Evolutionary conservation across 345 rosid genomes (phyloP).

Genomic region (Salix viminalis): DNA sequence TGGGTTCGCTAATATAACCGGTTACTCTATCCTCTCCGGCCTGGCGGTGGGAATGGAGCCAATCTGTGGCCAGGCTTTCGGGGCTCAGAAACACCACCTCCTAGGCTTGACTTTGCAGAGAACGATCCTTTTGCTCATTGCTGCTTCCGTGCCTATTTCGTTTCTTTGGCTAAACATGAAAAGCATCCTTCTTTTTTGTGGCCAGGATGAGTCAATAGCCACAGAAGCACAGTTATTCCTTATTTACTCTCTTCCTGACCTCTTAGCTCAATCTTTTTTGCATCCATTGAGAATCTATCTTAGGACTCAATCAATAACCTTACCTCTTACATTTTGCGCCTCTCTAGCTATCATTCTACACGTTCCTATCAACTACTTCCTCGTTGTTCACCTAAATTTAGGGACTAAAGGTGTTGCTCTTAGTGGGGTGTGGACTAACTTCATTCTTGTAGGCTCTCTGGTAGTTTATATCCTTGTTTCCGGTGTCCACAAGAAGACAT

Average conservation of each 20-base stretch:
- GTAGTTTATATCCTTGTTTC: conserved; percentile 53
- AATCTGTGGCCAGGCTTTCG: conserved; percentile 82
- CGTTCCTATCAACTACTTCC: conserved; percentile 31
- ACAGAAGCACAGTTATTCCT: conserved; percentile 60
- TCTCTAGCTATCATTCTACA: conserved; percentile 15
- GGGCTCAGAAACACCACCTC: conserved; percentile 54
- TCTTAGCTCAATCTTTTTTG: conserved; percentile 64
- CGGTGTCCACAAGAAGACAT: conserved; percentile 41
- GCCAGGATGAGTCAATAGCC: conserved; percentile 62
- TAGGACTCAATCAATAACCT: conserved; percentile 55
- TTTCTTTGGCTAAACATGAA: conserved; percentile 75
- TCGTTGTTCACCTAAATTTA: conserved; percentile 45
- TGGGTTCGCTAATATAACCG: conserved; percentile 86
- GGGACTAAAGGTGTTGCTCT: conserved; percentile 76
- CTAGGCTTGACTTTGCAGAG: conserved; percentile 65
- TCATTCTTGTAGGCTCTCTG: conserved; percentile 53
- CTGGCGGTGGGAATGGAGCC: conserved; percentile 91
- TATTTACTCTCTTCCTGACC: conserved; percentile 73
- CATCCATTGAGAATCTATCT: conserved; percentile 86
- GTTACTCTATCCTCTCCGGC: conserved; percentile 84
- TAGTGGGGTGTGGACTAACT: conserved; percentile 63
- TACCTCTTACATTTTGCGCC: conserved; percentile 22
- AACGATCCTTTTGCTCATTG: conserved; percentile 53
- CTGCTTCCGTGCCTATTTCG: conserved; percentile 57
- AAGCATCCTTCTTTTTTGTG: conserved; percentile 45